Percentiles rank a stretch among this genome's conserved stretches.
Evolutionary conservation across 805 yeast species (phyloP).

Genomic region (Isabelozyma pseudorhagii): DNA sequence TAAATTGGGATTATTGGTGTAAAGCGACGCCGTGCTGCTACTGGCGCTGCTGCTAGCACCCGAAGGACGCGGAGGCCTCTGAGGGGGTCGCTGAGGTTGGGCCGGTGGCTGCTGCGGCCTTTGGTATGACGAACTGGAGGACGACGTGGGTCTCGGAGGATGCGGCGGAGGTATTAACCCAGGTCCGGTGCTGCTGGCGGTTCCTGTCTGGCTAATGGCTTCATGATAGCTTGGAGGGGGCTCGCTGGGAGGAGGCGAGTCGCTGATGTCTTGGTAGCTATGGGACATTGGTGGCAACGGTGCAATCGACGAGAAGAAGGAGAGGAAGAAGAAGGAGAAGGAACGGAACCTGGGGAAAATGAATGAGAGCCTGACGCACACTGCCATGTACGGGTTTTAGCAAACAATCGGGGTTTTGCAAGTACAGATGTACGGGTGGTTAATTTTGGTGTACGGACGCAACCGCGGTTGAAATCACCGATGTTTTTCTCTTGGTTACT

Average conservation of each 20-base stretch:
- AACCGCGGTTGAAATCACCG: background rate
- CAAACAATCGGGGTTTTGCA: no score
- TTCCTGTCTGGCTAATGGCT: constrained; percentile 24
- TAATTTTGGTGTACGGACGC: background rate
- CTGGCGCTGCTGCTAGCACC: constrained; percentile 7
- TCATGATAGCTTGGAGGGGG: constrained; percentile 51
- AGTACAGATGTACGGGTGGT: background rate
- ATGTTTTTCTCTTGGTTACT: no score
- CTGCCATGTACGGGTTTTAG: no score
- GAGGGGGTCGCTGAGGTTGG: constrained; percentile 11
- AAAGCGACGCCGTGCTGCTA: constrained; percentile 6
- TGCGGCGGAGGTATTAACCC: constrained; percentile 5
- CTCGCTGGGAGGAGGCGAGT: constrained; percentile 4
- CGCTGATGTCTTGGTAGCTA: background rate
- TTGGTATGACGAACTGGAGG: background rate
- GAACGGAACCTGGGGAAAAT: no score
- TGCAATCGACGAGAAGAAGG: background rate
- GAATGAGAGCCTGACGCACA: no score
- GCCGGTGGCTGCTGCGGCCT: constrained; percentile 7
- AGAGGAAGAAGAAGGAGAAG: background rate
- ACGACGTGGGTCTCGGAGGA: background rate
- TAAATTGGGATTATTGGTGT: constrained; percentile 11
- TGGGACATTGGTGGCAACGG: background rate
- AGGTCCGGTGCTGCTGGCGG: constrained; percentile 13
- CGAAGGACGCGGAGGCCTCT: background rate